These are phyloP conservation scores for Pyropia haitanensis DNA, from an alignment of 23 red algal genomes.

Conservation along the genomic window DNA sequence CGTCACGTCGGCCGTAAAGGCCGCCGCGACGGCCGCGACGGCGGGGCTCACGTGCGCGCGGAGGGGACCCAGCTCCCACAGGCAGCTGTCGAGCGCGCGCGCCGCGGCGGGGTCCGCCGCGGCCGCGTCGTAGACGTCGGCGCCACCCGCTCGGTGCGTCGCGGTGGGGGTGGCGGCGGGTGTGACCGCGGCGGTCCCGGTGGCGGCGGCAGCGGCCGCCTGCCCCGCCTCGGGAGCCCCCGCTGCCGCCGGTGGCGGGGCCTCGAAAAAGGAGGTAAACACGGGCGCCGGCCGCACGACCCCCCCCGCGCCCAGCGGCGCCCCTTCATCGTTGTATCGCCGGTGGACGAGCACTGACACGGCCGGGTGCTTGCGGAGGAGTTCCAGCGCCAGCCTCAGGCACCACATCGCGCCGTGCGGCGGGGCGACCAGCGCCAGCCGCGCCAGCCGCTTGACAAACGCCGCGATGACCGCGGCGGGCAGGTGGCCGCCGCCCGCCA, in stretches of 20 bases:
- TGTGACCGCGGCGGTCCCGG: not conserved
- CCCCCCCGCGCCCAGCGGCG: not conserved
- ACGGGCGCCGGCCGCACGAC: not conserved
- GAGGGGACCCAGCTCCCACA: conserved; percentile 78
- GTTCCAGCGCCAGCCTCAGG: conserved; percentile 55
- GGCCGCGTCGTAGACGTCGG: conserved; percentile 62
- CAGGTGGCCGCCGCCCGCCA: conserved; percentile 30
- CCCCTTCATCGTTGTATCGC: not conserved
- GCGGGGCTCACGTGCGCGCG: conserved; percentile 46
- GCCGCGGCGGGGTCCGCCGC: conserved; percentile 31
- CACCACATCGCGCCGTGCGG: conserved; percentile 49
- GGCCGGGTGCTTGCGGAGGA: conserved; percentile 69
- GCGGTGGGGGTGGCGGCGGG: no score
- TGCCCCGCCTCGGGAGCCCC: not conserved
- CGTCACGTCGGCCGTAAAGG: conserved; percentile 49
- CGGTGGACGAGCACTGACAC: conserved; percentile 58
- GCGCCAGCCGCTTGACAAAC: conserved; percentile 71
- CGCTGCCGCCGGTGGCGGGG: not conserved
- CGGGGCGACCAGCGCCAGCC: conserved; percentile 42
- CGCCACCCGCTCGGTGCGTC: not conserved
- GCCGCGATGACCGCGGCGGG: conserved; percentile 44
- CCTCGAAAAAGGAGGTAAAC: not conserved
- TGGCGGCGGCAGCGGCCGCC: not conserved
- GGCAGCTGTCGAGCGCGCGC: conserved; percentile 38
- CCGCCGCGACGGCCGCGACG: conserved; percentile 36